phyloP scores from a whole-genome alignment of 768 basidiomycete species.

The Chalciporus piperatus region DNA sequence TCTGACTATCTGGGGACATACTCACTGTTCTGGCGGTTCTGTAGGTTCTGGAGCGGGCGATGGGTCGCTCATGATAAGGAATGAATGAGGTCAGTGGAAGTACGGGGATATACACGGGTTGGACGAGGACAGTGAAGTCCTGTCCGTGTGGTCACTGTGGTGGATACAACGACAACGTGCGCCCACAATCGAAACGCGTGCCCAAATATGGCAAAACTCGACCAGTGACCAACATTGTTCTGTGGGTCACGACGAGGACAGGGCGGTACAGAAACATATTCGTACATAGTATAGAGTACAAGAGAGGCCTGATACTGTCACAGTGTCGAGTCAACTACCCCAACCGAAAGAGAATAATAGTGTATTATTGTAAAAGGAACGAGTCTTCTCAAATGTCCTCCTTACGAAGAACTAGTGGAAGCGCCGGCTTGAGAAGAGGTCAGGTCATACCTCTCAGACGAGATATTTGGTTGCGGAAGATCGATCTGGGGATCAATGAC shows the following conservation, averaged over 20 bases:
- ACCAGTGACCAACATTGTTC: not conserved
- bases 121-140: slow-evolving; percentile 15
- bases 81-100: slow-evolving; percentile 18
- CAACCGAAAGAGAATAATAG: not conserved
- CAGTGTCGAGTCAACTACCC: not conserved
- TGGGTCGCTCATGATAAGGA: slow-evolving; percentile 33
- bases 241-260: not conserved
- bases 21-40: slow-evolving; percentile 15
- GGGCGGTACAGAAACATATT: not conserved
- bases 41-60: not conserved
- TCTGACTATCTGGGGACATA: not conserved
- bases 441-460: slow-evolving; percentile 33
- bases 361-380: not conserved
- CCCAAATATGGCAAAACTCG: slow-evolving; percentile 28
- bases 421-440: slow-evolving; percentile 14
- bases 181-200: slow-evolving; percentile 1
- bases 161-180: slow-evolving; percentile 1
- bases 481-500: slow-evolving; percentile 40
- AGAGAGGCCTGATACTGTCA: not conserved
- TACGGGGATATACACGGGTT: slow-evolving; percentile 10
- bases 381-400: not conserved
- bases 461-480: slow-evolving; percentile 29
- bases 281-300: not conserved
- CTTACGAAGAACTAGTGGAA: slow-evolving; percentile 15
- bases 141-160: not conserved